Evolutionary conservation across 2,329 filamentous ascomycete genomes (phyloP), one percentile per base, ranked within the genome.

Genomic region (Podosphaera fusca): DNA sequence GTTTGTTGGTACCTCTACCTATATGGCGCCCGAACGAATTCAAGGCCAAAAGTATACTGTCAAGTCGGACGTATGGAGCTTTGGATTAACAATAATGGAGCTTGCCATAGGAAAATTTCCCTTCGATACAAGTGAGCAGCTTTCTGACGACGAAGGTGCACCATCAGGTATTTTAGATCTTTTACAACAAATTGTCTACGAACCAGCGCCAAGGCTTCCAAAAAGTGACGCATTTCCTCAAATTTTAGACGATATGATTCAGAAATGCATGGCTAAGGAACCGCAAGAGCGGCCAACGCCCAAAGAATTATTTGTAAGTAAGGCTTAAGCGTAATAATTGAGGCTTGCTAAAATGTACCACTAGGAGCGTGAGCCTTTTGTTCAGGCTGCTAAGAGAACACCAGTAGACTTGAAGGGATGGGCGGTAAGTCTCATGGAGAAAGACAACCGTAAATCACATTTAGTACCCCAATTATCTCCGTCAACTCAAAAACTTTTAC

Each of bases 11-110:
- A 98, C 92, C 1, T 95, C 92, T 42, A 98, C 92, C 57, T 98
- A 98, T 74, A 98, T 98, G 92, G 92, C 92, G 0, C 92, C 92
- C 0, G 92, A 98, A 73, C 81, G 92, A 69, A 98, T 98, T 63
- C 89, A 96, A 69, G 92, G 92, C 60, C 88, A 92, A 61, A 88
- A 87, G 65, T 98, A 98, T 71, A 95, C 90, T 0, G 90, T 98
- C 65, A 95, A 95, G 70, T 95, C 89, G 10, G 92, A 98, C 69
- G 92, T 98, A 3, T 98, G 92, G 92, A 95, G 89, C 77, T 94
- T 95, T 61, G 92, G 92, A 36, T 74, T 98, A 62, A 84, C 84
- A 0, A 81, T 98, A 60, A 96, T 98, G 89, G 92, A 98, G 70
- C 73, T 98, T 63, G 92, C 92, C 38, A 95, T 98, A 67, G 92